phyloP scores from a whole-genome alignment of 352 stramenopile genomes.

The Phytophthora litchii region DNA sequence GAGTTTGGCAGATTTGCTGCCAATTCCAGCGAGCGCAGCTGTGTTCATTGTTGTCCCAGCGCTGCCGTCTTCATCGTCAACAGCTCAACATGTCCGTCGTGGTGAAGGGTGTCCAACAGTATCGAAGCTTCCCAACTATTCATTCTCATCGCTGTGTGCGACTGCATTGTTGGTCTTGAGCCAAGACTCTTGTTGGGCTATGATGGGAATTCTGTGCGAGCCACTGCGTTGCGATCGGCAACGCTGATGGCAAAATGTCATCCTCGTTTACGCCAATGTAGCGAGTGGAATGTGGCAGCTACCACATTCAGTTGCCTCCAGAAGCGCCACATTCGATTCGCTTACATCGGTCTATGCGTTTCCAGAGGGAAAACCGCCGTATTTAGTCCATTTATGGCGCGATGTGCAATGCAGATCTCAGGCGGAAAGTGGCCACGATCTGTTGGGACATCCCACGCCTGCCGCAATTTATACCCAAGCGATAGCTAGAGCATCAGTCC shows the following conservation, averaged over 20 bases:
- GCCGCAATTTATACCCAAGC: conserved; percentile 14
- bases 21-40: conserved; percentile 15
- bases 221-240: too few species aligned
- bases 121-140: conserved; percentile 13
- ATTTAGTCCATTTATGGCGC: conserved; percentile 4
- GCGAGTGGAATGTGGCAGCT: neutral
- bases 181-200: too few species aligned
- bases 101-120: conserved; percentile 9
- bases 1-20: conserved; percentile 1
- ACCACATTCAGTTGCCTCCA: neutral
- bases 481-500: conserved; percentile 13
- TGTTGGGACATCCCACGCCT: conserved; percentile 29
- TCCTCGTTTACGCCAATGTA: too few species aligned
- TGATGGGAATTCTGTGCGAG: too few species aligned
- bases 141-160: conserved; percentile 2
- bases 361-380: neutral
- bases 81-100: neutral
- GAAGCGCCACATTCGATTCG: neutral
- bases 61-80: neutral
- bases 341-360: neutral
- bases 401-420: conserved; percentile 23
- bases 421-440: conserved; percentile 33
- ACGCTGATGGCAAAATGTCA: conserved; percentile 7
- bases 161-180: neutral
- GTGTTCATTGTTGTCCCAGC: conserved; percentile 2